Evolutionary conservation across 2,329 filamentous ascomycete species (phyloP).

Genomic region (Tolypocladium pustulatum): DNA sequence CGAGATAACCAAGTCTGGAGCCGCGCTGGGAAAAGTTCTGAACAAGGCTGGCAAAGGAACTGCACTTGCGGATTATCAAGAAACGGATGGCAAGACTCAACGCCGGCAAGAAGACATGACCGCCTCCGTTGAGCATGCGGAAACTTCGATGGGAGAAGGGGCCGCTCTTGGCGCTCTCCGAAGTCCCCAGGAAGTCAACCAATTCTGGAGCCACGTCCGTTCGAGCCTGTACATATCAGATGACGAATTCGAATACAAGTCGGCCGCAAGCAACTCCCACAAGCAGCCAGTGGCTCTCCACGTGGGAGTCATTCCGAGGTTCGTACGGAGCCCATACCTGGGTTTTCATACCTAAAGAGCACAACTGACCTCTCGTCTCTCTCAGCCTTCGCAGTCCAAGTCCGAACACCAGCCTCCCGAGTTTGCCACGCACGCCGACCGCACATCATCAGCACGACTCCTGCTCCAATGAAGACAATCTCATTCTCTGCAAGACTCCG

Average conservation of each 20-base stretch:
- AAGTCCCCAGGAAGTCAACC: slow-evolving; percentile 13
- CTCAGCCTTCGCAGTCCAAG: neutral
- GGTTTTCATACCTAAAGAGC: neutral
- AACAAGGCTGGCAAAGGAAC: neutral
- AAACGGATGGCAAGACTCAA: neutral
- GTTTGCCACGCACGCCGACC: neutral
- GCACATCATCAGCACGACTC: neutral
- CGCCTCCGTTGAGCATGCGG: neutral
- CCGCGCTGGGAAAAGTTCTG: neutral
- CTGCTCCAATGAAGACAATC: neutral
- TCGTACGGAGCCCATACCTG: neutral
- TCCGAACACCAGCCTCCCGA: neutral
- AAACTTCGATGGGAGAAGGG: no score
- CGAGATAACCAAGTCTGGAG: neutral
- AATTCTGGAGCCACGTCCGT: slow-evolving; percentile 21
- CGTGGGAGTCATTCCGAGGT: neutral
- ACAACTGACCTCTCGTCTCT: neutral
- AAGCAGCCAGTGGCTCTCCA: neutral
- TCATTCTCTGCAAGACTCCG: neutral
- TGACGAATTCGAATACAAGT: slow-evolving; percentile 14
- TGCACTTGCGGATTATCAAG: neutral
- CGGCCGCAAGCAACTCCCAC: neutral
- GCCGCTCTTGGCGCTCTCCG: neutral
- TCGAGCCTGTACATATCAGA: slow-evolving; percentile 18
- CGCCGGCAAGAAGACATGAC: neutral